Evolutionary conservation across 768 basidiomycete genomes (phyloP).

Genomic region (Hypholoma fasciculare): DNA sequence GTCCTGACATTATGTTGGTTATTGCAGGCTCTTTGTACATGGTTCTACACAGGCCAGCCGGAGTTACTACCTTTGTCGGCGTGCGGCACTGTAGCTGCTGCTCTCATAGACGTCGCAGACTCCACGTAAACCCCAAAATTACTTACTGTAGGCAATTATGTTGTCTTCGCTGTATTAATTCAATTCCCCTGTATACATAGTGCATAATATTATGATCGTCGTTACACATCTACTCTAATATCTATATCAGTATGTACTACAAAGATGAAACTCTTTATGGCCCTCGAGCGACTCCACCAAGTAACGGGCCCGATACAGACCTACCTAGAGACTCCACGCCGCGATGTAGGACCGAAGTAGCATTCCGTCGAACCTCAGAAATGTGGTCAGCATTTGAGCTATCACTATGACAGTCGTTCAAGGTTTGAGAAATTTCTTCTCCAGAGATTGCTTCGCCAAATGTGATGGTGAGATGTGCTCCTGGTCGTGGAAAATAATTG

Average conservation of each 20-base stretch:
- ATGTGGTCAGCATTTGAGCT: background rate
- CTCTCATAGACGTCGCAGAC: conserved; percentile 18
- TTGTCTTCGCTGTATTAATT: too few relatives aligned
- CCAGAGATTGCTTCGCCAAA: conserved; percentile 75
- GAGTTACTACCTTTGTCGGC: conserved; percentile 43
- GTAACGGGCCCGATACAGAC: conserved; percentile 39
- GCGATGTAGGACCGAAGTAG: conserved; percentile 54
- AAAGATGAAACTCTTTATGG: too few relatives aligned
- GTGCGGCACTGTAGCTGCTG: conserved; percentile 39
- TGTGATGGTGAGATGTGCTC: conserved; percentile 68
- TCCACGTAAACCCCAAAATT: too few relatives aligned
- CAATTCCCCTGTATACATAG: too few relatives aligned
- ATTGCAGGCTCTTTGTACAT: conserved; percentile 56
- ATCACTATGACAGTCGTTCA: conserved; percentile 6
- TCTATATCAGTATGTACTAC: too few relatives aligned
- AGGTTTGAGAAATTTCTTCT: conserved; percentile 23
- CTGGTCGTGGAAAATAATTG: conserved; percentile 66
- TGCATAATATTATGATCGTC: too few relatives aligned
- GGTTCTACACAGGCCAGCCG: conserved; percentile 65
- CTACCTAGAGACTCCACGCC: conserved; percentile 56
- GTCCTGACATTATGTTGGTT: background rate
- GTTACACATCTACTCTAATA: too few relatives aligned
- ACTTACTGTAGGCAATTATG: too few relatives aligned
- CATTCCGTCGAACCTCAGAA: conserved; percentile 42
- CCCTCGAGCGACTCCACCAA: conserved; percentile 2